phyloP scores from a whole-genome alignment of 371 early-diverging fungal species.

The Syncephalis fuscata region DNA sequence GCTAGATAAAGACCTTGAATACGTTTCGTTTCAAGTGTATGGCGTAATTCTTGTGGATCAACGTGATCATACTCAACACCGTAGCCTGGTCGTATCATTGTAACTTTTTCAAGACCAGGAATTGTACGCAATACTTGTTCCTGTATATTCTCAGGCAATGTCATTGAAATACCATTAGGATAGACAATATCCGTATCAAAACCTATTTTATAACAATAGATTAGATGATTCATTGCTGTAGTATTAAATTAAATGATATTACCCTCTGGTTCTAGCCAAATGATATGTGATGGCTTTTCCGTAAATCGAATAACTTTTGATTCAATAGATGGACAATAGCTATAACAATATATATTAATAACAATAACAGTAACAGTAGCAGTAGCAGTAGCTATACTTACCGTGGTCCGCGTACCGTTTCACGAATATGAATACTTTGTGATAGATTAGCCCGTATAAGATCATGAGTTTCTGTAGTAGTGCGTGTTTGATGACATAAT shows the following conservation, averaged over 20 bases:
- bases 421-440: constrained; percentile 64
- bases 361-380: neutral
- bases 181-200: constrained; percentile 51
- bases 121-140: constrained; percentile 51
- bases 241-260: constrained; percentile 8
- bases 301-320: constrained; percentile 62
- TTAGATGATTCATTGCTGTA: neutral
- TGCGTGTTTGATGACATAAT: constrained; percentile 59
- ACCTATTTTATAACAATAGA: constrained; percentile 5
- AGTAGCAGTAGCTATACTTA: constrained; percentile 1
- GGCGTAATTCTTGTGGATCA: constrained; percentile 64
- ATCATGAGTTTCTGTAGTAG: constrained; percentile 47
- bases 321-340: constrained; percentile 73
- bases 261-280: constrained; percentile 79
- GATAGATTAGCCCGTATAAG: constrained; percentile 55
- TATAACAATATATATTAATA: neutral
- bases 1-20: constrained; percentile 62
- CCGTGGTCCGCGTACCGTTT: constrained; percentile 72
- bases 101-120: constrained; percentile 58
- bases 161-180: constrained; percentile 73
- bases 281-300: constrained; percentile 40
- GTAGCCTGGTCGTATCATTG: constrained; percentile 57
- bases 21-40: constrained; percentile 62
- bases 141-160: constrained; percentile 67
- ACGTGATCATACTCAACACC: constrained; percentile 81